Evolutionary conservation across 2,329 filamentous ascomycete genomes (phyloP).

Genomic region (Botrytis porri): DNA sequence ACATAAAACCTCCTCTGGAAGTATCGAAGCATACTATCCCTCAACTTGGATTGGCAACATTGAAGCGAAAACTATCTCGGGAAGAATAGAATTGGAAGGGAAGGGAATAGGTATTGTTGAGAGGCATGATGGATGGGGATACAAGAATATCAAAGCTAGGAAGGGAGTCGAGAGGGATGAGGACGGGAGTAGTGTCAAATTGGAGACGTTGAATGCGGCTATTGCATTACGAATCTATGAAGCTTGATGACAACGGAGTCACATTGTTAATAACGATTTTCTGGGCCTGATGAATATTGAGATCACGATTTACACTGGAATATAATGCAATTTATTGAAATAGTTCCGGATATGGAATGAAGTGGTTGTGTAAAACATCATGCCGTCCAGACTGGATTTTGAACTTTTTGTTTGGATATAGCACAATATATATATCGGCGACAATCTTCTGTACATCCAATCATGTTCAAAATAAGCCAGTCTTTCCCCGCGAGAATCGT

Average conservation of each 20-base stretch:
- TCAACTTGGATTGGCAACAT: constrained; percentile 32
- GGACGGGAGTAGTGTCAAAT: constrained; percentile 28
- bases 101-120: constrained; percentile 28
- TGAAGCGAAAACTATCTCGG: constrained; percentile 29
- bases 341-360: background rate
- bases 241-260: background rate
- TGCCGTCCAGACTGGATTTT: background rate
- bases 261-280: background rate
- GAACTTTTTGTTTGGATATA: background rate
- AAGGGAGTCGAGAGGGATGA: constrained; percentile 30
- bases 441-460: background rate
- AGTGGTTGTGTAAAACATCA: background rate
- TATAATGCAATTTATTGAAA: background rate
- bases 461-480: background rate
- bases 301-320: background rate
- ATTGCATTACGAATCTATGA: constrained; percentile 3
- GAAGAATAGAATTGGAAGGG: constrained; percentile 28
- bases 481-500: background rate
- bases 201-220: constrained; percentile 29
- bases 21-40: constrained; percentile 31
- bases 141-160: constrained; percentile 27
- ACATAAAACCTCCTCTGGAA: constrained; percentile 29
- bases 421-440: background rate
- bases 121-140: constrained; percentile 27
- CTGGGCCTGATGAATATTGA: background rate